phyloP scores from a whole-genome alignment of 768 basidiomycete genomes.

The Tylopilus plumbeoviolaceoides region DNA sequence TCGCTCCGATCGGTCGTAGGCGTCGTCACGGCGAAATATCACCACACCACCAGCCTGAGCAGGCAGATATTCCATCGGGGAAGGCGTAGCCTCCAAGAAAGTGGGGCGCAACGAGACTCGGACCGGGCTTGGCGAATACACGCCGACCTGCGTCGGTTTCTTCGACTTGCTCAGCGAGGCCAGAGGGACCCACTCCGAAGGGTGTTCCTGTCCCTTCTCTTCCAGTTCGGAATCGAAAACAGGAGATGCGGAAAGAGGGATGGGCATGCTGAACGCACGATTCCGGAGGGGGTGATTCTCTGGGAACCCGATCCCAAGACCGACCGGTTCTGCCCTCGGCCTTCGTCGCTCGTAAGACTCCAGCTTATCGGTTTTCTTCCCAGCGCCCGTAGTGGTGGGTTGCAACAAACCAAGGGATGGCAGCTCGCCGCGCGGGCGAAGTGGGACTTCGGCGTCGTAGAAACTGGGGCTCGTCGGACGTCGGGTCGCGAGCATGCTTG shows the following conservation, averaged over 20 bases:
- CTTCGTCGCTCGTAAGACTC: conserved; percentile 14
- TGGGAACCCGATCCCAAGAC: conserved; percentile 27
- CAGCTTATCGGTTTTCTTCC: neutral
- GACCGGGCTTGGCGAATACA: neutral
- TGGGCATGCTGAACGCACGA: conserved; percentile 21
- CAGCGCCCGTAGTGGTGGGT: neutral
- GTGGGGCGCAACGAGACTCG: conserved; percentile 14
- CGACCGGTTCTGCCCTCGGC: conserved; percentile 12
- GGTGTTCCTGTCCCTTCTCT: neutral
- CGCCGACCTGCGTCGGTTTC: neutral
- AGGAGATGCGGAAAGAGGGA: neutral
- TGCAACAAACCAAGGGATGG: neutral
- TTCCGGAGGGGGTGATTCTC: conserved; percentile 17
- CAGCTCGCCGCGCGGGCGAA: neutral
- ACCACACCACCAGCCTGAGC: neutral
- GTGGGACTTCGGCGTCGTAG: neutral
- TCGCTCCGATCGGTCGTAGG: neutral
- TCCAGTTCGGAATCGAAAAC: neutral
- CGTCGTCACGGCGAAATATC: neutral
- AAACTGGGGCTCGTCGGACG: neutral
- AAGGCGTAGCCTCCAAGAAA: conserved; percentile 15
- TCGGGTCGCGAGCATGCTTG: conserved; percentile 22
- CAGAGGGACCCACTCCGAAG: conserved; percentile 3
- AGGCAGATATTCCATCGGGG: conserved; percentile 12
- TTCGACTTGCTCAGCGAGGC: neutral